Evolutionary conservation across 768 basidiomycete species (phyloP).

Genomic region (Tephrocybe sp.): DNA sequence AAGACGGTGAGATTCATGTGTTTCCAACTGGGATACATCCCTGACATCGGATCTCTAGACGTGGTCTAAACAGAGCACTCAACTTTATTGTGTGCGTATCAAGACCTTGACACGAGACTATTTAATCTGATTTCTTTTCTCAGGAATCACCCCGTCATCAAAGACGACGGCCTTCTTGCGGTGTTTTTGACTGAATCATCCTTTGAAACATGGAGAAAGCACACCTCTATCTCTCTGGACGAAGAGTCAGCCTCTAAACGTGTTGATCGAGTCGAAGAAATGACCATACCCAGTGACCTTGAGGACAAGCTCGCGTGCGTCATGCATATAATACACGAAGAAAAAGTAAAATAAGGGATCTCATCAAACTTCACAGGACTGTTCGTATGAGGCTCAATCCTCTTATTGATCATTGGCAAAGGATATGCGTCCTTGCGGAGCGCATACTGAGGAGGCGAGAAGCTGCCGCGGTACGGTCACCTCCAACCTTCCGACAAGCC

Average conservation of each 20-base stretch:
- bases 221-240: conserved; percentile 70
- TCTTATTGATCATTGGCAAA: conserved; percentile 90
- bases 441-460: conserved; percentile 87
- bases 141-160: conserved; percentile 90
- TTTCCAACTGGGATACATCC: background rate
- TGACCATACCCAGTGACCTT: conserved; percentile 89
- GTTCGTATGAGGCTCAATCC: conserved; percentile 74
- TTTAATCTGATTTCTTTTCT: background rate
- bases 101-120: background rate
- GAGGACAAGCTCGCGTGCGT: conserved; percentile 83
- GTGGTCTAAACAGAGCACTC: conserved; percentile 77
- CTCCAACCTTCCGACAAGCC: conserved; percentile 59
- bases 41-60: conserved; percentile 38
- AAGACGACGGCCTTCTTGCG: conserved; percentile 79
- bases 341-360: background rate
- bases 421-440: conserved; percentile 83
- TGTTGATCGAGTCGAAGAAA: conserved; percentile 81
- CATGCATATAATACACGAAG: background rate
- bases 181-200: conserved; percentile 82
- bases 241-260: conserved; percentile 85
- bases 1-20: conserved; percentile 49
- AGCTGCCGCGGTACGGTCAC: conserved; percentile 84
- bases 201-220: conserved; percentile 87
- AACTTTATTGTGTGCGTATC: conserved; percentile 67
- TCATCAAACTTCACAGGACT: conserved; percentile 39